A percentile compares a stretch with the other conserved stretches of the same genome.
Conservation (phyloP, 257 asterid genomes). For the Ilex asprella region DNA sequence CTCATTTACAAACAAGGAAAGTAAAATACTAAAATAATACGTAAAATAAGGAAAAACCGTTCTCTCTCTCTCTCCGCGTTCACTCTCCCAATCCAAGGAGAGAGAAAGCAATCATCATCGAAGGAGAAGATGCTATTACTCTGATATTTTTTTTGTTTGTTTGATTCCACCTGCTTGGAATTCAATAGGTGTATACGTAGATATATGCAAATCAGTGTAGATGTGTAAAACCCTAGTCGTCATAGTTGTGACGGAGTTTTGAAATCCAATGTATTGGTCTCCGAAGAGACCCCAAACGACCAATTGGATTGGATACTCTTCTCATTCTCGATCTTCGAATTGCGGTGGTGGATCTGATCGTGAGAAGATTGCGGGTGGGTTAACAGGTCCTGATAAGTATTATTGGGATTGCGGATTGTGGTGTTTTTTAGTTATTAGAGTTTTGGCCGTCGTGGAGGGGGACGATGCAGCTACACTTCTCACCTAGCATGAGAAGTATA, state of each 20-base stretch:
- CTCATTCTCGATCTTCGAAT: conserved; percentile 12
- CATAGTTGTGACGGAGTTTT: conserved; percentile 4
- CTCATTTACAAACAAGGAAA: no score
- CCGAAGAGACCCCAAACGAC: conserved; percentile 5
- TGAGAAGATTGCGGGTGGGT: conserved; percentile 16
- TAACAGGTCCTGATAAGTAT: background rate
- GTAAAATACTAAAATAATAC: no score
- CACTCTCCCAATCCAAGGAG: conserved; percentile 32
- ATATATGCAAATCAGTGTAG: background rate
- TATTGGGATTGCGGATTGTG: background rate
- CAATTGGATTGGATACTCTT: background rate
- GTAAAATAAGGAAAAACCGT: no score
- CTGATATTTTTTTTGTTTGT: no score
- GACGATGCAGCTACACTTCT: conserved; percentile 99
- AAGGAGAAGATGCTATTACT: background rate
- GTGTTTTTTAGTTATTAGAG: conserved; percentile 4
- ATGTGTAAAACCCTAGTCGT: conserved; percentile 8
- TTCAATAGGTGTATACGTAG: background rate
- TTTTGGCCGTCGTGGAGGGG: conserved; percentile 11
- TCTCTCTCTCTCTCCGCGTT: conserved; percentile 20
- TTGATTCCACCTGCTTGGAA: no score
- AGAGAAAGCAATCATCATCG: conserved; percentile 7
- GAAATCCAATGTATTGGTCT: conserved; percentile 22
- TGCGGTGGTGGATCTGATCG: conserved; percentile 20
- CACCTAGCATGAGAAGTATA: conserved; percentile 99